A percentile compares a stretch with the other conserved stretches of the same genome.
Conservation (phyloP, 192 early-diverging fungal species). For the Gonapodya sp. region DNA sequence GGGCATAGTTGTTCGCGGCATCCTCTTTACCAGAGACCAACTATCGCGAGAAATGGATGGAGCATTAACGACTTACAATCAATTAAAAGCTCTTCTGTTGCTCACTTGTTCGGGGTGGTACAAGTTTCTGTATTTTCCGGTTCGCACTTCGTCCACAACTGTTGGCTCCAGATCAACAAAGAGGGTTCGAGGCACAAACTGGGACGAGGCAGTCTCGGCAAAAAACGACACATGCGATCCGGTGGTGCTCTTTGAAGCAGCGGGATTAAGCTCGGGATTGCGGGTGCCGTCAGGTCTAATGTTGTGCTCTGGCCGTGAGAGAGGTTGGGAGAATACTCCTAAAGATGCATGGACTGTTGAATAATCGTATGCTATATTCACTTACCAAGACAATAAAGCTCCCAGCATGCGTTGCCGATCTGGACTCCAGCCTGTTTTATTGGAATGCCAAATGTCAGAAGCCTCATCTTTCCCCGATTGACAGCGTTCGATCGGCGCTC, state of each 20-base stretch:
- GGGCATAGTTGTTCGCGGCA: conserved; percentile 46
- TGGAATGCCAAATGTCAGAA: too few species aligned
- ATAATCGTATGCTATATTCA: too few species aligned
- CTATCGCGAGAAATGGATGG: neutral
- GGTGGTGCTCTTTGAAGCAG: conserved; percentile 24
- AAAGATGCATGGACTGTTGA: too few species aligned
- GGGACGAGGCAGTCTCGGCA: conserved; percentile 28
- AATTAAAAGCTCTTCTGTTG: neutral
- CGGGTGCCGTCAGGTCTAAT: conserved; percentile 13
- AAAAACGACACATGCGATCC: conserved; percentile 26
- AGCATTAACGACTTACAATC: neutral
- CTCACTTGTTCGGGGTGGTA: conserved; percentile 21
- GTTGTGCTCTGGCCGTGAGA: conserved; percentile 5
- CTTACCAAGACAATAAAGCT: conserved; percentile 13
- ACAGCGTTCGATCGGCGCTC: conserved; percentile 15
- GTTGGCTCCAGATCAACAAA: conserved; percentile 40
- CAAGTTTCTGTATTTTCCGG: conserved; percentile 32
- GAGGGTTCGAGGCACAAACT: conserved; percentile 34
- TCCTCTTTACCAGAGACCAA: conserved; percentile 42
- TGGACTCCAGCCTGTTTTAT: conserved; percentile 14
- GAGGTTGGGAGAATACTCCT: conserved; percentile 4
- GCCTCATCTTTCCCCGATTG: conserved; percentile 30
- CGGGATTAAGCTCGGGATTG: conserved; percentile 11
- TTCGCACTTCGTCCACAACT: conserved; percentile 36
- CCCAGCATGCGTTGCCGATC: conserved; percentile 14